Evolutionary conservation across 169 alveolate species (phyloP).

Genomic region (Cryptosporidium ubiquitum): DNA sequence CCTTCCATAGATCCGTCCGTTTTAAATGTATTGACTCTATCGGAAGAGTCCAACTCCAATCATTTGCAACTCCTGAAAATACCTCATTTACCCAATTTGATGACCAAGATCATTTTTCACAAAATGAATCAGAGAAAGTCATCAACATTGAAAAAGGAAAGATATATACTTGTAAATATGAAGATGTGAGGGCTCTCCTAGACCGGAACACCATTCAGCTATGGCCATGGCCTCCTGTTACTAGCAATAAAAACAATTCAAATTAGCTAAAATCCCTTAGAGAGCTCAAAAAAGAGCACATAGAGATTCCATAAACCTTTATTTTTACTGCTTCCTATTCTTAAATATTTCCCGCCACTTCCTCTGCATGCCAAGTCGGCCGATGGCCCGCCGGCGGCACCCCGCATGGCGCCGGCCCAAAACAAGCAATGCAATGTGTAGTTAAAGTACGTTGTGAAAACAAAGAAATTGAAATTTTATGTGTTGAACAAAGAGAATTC

Average conservation of each 20-base stretch:
- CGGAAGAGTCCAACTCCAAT: slow-evolving; percentile 14
- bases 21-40: slow-evolving; percentile 19
- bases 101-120: background rate
- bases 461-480: background rate
- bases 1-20: slow-evolving; percentile 38
- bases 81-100: slow-evolving; percentile 35
- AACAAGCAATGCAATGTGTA: background rate
- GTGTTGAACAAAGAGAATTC: background rate
- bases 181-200: slow-evolving; percentile 26
- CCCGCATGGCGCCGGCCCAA: background rate
- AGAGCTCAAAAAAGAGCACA: background rate
- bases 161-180: slow-evolving; percentile 41
- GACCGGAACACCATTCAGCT: slow-evolving; percentile 24
- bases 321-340: background rate
- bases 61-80: background rate
- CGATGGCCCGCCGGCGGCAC: background rate
- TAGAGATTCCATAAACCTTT: background rate
- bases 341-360: background rate
- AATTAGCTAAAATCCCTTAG: background rate
- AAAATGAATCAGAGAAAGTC: background rate
- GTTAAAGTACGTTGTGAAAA: background rate
- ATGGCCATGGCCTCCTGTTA: slow-evolving; percentile 74
- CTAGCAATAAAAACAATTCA: background rate
- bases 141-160: slow-evolving; percentile 45
- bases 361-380: too few relatives aligned